Evolutionary conservation across 2,329 filamentous ascomycete genomes (phyloP), one percentile per base, ranked within the genome.

Genomic region (Fusarium burgessii): DNA sequence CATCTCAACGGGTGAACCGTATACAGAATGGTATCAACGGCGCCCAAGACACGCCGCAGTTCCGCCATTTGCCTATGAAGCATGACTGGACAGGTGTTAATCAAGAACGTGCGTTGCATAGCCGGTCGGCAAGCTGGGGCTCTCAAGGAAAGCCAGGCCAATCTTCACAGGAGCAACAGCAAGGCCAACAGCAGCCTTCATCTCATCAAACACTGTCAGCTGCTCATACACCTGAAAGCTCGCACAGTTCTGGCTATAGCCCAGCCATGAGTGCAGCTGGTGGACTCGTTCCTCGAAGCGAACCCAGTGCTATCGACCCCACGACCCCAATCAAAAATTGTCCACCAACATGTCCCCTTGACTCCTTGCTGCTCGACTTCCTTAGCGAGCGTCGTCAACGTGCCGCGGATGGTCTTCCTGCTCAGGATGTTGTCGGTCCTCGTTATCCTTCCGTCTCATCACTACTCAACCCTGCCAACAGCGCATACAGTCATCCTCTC

Each of bases 311-410:
- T 18, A 52, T 74, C 33, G 67, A 74, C 29, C 78, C 77, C 60
- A 71, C 79, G 25, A 58, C 67, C 25, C 76, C 86, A 36, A 81
- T 91, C 51, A 86, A 85, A 66, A 93, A 94, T 75, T 84, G 87
- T 23, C 79, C 85, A 3, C 87, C 93, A 2, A 94, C 93, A 0
- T 96, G 93, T 78, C 89, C 93, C 0, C 85, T 97, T 3, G 94
- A 97, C 77, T 85, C 84, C 43, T 87, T 97, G n/a, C 86, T 97
- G 46, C 86, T 95, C 27, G 91, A 95, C 77, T 97, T 96, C 76
- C 86, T 96, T 32, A 85, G 88, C 29, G 89, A 93, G 74, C 88
- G 92, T 36, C 88, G 86, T 40, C 87, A 91, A 74, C 89, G 90
- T 50, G 87, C 90, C 3, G 87, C 87, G 3, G 87, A 92, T 65